Percentiles rank a stretch among this genome's conserved stretches.
Conservation (phyloP, 306 rosid genomes). For the Pterocarpus macrocarpus region DNA sequence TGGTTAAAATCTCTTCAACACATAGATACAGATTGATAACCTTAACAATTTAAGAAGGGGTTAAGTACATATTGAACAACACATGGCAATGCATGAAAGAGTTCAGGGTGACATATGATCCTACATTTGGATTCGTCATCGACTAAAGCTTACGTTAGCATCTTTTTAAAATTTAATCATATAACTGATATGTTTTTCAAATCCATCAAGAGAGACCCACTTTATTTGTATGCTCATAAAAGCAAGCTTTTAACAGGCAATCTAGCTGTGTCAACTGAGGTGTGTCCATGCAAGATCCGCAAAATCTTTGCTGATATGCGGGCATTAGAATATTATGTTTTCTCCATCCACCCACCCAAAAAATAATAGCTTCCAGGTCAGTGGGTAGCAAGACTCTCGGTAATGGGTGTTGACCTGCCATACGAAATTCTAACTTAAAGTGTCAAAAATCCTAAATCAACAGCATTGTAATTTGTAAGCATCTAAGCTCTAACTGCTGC, state of each 20-base stretch:
- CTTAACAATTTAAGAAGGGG: slow-evolving; percentile 31
- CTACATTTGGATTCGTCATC: background rate
- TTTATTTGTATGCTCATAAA: background rate
- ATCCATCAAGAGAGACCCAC: background rate
- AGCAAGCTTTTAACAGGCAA: background rate
- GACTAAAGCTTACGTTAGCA: background rate
- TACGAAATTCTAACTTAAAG: background rate
- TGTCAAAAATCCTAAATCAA: background rate
- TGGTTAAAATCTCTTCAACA: slow-evolving; percentile 5
- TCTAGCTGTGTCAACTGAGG: slow-evolving; percentile 16
- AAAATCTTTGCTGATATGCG: background rate
- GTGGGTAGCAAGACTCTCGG: background rate
- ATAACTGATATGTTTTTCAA: background rate
- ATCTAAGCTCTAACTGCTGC: too few species aligned
- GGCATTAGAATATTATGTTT: background rate
- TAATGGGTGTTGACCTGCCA: background rate
- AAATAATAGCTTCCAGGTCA: background rate
- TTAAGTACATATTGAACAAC: slow-evolving; percentile 1
- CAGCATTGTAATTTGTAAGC: background rate
- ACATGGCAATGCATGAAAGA: slow-evolving; percentile 16
- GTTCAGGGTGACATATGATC: slow-evolving; percentile 38
- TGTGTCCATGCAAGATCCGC: slow-evolving; percentile 24
- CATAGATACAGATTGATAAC: background rate
- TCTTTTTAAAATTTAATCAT: slow-evolving; percentile 10
- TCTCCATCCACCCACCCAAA: background rate